These are phyloP conservation scores for Botrytis sinoallii DNA, from an alignment of 2,329 filamentous ascomycete species.

Conservation along the genomic window DNA sequence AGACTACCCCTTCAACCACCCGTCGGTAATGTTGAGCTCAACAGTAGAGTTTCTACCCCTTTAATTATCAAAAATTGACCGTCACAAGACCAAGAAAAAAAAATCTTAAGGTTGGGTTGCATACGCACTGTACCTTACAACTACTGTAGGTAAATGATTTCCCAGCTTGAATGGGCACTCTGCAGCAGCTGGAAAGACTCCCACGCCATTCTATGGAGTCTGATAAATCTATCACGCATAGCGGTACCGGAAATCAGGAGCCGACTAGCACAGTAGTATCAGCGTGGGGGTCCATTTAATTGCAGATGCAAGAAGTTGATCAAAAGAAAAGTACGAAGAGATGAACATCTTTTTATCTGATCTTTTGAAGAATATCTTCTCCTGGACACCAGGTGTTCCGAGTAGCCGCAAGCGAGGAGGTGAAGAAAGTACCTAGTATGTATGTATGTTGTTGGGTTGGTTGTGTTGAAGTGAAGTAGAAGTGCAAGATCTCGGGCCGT, in stretches of 20 bases:
- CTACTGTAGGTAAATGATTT: neutral
- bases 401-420: neutral
- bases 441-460: neutral
- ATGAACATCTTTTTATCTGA: neutral
- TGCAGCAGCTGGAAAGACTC: neutral
- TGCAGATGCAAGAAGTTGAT: neutral
- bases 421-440: neutral
- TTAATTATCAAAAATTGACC: neutral
- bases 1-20: neutral
- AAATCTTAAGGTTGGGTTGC: neutral
- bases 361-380: neutral
- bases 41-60: neutral
- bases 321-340: neutral
- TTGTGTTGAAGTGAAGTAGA: neutral
- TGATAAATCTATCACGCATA: neutral
- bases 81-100: conserved; percentile 7
- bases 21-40: neutral
- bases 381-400: neutral
- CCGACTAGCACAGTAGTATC: neutral
- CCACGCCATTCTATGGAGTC: neutral
- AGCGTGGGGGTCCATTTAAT: neutral
- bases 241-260: neutral
- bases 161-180: neutral
- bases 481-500: neutral
- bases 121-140: neutral